Base-by-base conservation (phyloP, 306 rosid species). In the Gynostemma pentaphyllum region DNA sequence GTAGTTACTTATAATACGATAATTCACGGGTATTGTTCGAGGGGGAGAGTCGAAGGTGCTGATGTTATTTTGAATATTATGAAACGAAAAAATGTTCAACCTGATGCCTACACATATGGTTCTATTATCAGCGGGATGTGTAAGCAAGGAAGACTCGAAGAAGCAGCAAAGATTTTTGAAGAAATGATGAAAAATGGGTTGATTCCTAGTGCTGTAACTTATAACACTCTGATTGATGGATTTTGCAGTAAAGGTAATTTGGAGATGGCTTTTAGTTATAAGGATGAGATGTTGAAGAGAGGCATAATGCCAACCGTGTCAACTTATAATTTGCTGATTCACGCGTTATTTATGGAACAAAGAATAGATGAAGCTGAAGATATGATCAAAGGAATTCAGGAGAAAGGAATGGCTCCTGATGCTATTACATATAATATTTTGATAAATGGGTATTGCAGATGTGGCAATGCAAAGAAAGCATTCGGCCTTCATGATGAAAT, bases 261-360 rank as follows among this genome's bases (percentile, higher is more conserved):
- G 66, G 85, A 78, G 26, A 87, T 75, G 78, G 96, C 95, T 53
- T 90, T 81, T 70, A 18, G 69, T 16, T 85, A 28, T 32, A 74
- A 81, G 55, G 85, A 87, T 55, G 86, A 85, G 78, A 90, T 90
- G 97, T 47, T 68, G 55, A 67, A 75, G 54, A 80, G 79, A 64
- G 96, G 96, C 37, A 70, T 78, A 70, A 48, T 8, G 72, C 62
- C 89, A 10, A 80, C 91, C 36, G 69, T 56, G 46, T 80, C 79
- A 18, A 90, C 97, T 9, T 87, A 85, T 71, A 90, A 87, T 72
- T 5, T 83, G 90, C 72, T 90, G 70, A 81, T 90, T 64, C 94
- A 90, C 79, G 96, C 87, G 13, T 64, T 90, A 62, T 80, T 87
- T 71, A 72, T 90, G 82, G 91, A 90, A 67, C 77, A 75, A 34